Evolutionary conservation across 1,284 basidiomycete genomes (phyloP).

Genomic region (Butyriboletus appendiculatus): DNA sequence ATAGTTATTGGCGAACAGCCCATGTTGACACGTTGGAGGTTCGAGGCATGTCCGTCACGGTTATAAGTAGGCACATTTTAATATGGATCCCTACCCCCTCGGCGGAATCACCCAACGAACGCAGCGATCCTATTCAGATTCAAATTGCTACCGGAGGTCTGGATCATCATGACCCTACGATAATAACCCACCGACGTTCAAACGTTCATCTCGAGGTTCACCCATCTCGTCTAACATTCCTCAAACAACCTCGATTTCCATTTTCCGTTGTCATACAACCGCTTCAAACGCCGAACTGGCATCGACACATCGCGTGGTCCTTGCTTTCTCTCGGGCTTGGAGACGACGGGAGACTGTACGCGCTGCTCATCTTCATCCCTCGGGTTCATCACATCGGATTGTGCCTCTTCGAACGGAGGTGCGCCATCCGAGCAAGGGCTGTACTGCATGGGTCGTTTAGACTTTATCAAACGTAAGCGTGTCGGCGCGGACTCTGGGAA

Average conservation of each 20-base stretch:
- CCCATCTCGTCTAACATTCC: neutral
- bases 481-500: neutral
- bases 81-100: neutral
- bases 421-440: neutral
- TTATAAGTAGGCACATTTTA: neutral
- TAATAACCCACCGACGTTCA: neutral
- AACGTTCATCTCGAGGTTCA: neutral
- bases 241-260: constrained; percentile 18
- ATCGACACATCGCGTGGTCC: neutral
- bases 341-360: neutral
- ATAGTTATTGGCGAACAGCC: neutral
- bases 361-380: neutral
- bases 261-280: constrained; percentile 8
- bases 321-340: neutral
- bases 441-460: neutral
- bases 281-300: neutral
- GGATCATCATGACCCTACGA: neutral
- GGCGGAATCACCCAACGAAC: neutral
- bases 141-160: neutral
- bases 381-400: neutral
- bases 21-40: neutral
- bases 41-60: constrained; percentile 7
- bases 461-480: neutral
- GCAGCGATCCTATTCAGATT: neutral
- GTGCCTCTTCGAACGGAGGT: neutral